Base-by-base conservation (phyloP, 2,329 filamentous ascomycete genomes). In the Bipolaris bicolor region DNA sequence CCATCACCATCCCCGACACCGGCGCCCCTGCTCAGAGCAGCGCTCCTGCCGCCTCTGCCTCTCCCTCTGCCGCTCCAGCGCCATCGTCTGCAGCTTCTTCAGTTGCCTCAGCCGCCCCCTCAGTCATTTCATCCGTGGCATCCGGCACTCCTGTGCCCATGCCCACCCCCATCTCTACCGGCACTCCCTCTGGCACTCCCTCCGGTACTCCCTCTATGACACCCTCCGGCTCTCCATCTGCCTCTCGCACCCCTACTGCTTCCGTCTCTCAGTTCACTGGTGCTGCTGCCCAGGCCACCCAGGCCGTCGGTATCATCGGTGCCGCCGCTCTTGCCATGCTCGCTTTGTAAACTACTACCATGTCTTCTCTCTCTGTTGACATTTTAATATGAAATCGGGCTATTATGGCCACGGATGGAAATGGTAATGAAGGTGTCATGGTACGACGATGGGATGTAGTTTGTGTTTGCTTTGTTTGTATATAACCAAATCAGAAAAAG, bases 251-350 rank as follows among this genome's bases (percentile, higher is more conserved):
- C 16, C 15, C 15, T 10, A 7, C 26, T 36, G n/a, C 34, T 26
- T 43, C 40, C 9, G 15, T 57, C 15, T 63, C 69, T 7, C 37
- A 71, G 58, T 77, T 75, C 67, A 70, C 74, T 31, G 73, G 73
- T 62, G 74, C 62, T 54, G 75, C 73, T 49, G 60, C 72, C 16
- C 69, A 67, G 49, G 64, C 68, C 18, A 75, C 71, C 43, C 68
- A 73, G 55, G 74, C 71, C 47, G 71, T 63, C 31, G 74, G 71
- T 55, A 53, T 75, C 33, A 49, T 76, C 41, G 74, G 71, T 59
- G 73, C 71, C 54, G 74, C 72, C 47, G 72, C 71, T 29, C 50
- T 76, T 53, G 74, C 73, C 53, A 59, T 76, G 61, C 57, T 76
- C 40, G 73, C 69, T 55, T 70, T 76, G 71, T 76, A 76, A 62